A percentile compares a stretch with the other conserved stretches of the same genome.
These are phyloP conservation scores for Fusarium clavum DNA, from an alignment of 2,329 filamentous ascomycete genomes.

Conservation along the genomic window DNA sequence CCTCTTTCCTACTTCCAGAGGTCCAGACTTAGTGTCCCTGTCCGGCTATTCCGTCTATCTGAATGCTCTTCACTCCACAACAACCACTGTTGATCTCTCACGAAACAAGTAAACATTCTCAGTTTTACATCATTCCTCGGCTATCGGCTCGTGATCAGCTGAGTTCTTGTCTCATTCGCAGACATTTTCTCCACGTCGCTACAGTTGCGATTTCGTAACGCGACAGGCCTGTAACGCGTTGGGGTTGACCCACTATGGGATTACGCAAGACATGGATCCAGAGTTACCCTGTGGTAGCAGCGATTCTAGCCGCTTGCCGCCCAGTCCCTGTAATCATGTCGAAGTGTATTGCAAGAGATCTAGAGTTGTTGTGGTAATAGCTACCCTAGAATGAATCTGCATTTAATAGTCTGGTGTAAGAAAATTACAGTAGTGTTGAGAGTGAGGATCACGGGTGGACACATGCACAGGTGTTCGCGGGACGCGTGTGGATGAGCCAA, in stretches of 20 bases:
- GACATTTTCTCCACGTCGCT: constrained; percentile 7
- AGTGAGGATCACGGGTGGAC: too few species aligned
- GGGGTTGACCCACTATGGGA: neutral
- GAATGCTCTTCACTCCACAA: neutral
- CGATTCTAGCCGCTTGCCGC: neutral
- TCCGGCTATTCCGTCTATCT: too few species aligned
- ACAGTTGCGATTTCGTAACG: neutral
- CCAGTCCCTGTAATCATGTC: neutral
- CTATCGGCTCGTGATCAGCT: constrained; percentile 18
- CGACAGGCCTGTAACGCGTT: constrained; percentile 9
- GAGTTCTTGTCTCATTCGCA: constrained; percentile 16
- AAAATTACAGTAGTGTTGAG: too few species aligned
- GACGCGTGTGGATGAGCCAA: too few species aligned
- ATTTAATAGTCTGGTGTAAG: accelerated
- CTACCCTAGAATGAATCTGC: neutral
- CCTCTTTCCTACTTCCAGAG: too few species aligned
- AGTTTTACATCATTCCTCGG: constrained; percentile 16
- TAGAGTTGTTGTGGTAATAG: neutral
- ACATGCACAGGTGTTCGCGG: too few species aligned
- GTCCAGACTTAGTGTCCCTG: too few species aligned
- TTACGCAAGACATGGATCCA: neutral
- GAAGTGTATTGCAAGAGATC: too few species aligned
- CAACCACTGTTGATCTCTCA: neutral
- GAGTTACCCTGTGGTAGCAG: neutral
- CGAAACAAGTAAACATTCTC: constrained; percentile 15